Evolutionary conservation across 2,329 filamentous ascomycete genomes (phyloP).

Genomic region (Diaporthe amygdali): DNA sequence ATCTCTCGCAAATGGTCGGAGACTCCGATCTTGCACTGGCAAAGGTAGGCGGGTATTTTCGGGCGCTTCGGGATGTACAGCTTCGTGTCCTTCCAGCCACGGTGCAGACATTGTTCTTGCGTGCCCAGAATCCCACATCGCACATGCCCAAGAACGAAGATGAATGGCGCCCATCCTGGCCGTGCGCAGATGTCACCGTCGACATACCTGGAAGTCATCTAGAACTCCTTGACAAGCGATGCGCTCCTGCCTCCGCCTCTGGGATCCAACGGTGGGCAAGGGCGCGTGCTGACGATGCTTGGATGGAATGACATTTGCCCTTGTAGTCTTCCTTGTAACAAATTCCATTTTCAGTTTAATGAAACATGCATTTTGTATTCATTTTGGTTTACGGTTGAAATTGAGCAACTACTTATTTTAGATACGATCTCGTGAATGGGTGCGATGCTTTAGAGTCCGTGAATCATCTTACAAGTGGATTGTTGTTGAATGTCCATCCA

Average conservation of each 20-base stretch:
- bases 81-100: neutral
- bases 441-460: too few relatives aligned
- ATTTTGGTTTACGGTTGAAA: too few relatives aligned
- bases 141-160: neutral
- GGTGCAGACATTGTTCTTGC: neutral
- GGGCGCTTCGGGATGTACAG: neutral
- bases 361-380: too few relatives aligned
- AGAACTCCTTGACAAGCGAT: neutral
- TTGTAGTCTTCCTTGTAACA: too few relatives aligned
- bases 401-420: too few relatives aligned
- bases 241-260: neutral
- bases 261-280: neutral
- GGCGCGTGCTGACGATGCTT: too few relatives aligned
- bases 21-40: neutral
- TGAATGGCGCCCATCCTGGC: neutral
- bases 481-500: too few relatives aligned
- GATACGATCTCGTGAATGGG: too few relatives aligned
- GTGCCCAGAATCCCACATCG: neutral
- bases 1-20: neutral
- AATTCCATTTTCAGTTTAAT: too few relatives aligned
- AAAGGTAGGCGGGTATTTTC: neutral
- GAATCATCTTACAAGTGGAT: too few relatives aligned
- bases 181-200: neutral
- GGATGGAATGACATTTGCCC: too few relatives aligned
- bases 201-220: neutral